Conservation (phyloP, 139 green algal species). For the Chlorella sp. region DNA sequence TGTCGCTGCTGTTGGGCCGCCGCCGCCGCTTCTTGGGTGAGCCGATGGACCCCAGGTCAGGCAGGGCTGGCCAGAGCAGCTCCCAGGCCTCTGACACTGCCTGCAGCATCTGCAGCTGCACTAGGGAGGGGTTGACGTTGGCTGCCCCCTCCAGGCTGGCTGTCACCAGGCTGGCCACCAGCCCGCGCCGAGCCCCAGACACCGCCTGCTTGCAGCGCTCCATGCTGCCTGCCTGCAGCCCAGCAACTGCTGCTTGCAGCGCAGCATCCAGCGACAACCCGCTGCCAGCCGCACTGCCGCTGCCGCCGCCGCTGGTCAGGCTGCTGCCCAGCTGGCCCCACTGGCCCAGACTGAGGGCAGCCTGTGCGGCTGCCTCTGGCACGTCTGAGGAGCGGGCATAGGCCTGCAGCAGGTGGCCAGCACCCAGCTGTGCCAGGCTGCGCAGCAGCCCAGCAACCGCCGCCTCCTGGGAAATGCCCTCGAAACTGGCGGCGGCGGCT, state of each 20-base stretch:
- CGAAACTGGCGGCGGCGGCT: neutral
- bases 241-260: conserved; percentile 46
- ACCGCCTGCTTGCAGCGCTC: conserved; percentile 50
- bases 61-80: conserved; percentile 24
- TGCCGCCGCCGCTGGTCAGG: neutral
- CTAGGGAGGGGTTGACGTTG: conserved; percentile 59
- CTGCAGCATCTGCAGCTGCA: conserved; percentile 74
- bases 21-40: conserved; percentile 29
- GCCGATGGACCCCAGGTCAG: conserved; percentile 12
- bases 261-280: conserved; percentile 22
- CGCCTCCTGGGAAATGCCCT: conserved; percentile 13
- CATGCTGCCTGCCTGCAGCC: conserved; percentile 47
- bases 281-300: neutral
- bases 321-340: conserved; percentile 19
- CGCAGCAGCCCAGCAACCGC: conserved; percentile 30
- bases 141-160: conserved; percentile 56
- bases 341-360: conserved; percentile 26
- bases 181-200: conserved; percentile 2
- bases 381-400: neutral
- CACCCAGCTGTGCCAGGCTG: conserved; percentile 29
- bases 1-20: neutral
- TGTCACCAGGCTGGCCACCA: conserved; percentile 37
- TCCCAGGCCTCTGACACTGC: conserved; percentile 58
- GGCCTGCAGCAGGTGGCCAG: neutral
- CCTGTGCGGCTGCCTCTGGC: neutral